phyloP scores from a whole-genome alignment of 345 rosid genomes.

The Melaleuca quinquenervia region DNA sequence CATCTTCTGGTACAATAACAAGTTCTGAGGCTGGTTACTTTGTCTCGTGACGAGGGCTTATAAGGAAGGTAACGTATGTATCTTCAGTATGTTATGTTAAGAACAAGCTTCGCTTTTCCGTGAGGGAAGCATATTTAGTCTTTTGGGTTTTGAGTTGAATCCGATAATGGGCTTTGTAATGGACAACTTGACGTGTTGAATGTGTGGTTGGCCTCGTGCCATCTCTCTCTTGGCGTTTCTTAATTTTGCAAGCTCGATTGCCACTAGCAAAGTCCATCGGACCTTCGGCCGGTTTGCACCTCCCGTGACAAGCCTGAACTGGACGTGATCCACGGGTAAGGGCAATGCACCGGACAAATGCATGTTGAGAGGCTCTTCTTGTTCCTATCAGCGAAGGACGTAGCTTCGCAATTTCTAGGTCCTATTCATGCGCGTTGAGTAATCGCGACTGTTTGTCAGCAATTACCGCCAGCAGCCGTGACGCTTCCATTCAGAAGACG shows the following conservation, averaged over 20 bases:
- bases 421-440: not conserved
- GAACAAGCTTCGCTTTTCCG: not conserved
- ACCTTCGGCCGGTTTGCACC: not conserved
- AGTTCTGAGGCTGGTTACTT: slow-evolving; percentile 10
- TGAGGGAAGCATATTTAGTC: not conserved
- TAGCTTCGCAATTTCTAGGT: not conserved
- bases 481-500: not conserved
- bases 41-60: not conserved
- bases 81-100: not conserved
- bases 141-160: not conserved
- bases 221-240: not conserved
- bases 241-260: not conserved
- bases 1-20: slow-evolving; percentile 49
- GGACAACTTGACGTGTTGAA: not conserved
- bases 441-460: not conserved
- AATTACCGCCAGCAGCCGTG: not conserved
- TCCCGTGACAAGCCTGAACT: not conserved
- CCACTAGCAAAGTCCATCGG: not conserved
- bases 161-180: not conserved
- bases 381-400: not conserved
- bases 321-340: not conserved
- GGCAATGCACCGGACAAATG: not conserved
- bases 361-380: not conserved
- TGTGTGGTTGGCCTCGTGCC: not conserved
- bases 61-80: not conserved